Base-by-base conservation (phyloP, 106 monocot genomes). In the Phalaenopsis aphrodite region DNA sequence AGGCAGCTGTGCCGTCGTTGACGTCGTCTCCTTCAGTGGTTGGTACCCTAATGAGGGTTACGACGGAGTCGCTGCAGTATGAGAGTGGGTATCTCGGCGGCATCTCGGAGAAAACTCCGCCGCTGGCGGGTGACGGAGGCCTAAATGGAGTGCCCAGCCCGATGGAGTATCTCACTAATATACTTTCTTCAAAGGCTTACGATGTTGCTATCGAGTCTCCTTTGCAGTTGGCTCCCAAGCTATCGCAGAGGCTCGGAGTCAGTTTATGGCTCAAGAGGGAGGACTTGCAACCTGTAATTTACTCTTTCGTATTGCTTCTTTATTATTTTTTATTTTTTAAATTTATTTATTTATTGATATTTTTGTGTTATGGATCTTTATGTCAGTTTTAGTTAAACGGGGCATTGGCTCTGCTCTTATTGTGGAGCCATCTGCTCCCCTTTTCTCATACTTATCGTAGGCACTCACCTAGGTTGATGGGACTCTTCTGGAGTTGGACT, bases 181-280 rank as follows among this genome's bases (percentile, higher is more conserved):
- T 92, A 30, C 84, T 97, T 0, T 81, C 90, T 39, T 97, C 97
- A 36, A 88, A 77, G 82, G 97, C 90, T 58, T 97, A 97, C 76
- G 97, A 97, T 30, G 97, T 97, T 16, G 94, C 94, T 8, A 85
- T 92, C 21, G 97, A 97, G 81, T 92, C 94, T 23, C 97, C 97
- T 12, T 84, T 97, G 66, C 89, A 97, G 73, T 49, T 81, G 3
- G 97, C 97, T 0, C 75, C 90, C 18, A 97, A 94, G 87, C 86
- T 94, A 5, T 97, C 94, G 4, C 73, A 92, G 80, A 87, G 86
- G 79, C 81, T 97, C 74, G 94, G 92, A 17, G 83, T 86, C 41
- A 77, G 88, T 77, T n/a, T 97, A 42, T 92, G 79, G 85, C 88
- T 97, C 84, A 97, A 97, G 86, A 75, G 94, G 24, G 97, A 97